Evolutionary conservation across 805 yeast species (phyloP).

Genomic region (Wickerhamiella occidentalis): DNA sequence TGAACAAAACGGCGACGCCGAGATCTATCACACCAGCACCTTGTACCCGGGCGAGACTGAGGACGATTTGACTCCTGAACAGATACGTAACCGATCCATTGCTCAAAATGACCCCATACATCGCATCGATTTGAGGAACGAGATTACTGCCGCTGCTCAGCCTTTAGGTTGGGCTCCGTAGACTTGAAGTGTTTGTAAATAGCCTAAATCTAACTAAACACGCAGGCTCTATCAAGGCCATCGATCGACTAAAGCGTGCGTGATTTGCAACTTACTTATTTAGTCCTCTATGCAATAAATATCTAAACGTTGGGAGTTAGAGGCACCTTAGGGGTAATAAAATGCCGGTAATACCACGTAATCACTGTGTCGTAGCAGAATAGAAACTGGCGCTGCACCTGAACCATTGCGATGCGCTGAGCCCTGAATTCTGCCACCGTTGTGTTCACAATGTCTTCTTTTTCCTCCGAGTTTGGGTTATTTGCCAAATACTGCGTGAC

Average conservation of each 20-base stretch:
- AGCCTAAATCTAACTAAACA: too few relatives aligned
- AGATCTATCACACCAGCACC: conserved; percentile 16
- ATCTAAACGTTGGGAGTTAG: conserved; percentile 1
- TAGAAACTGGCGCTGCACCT: conserved; percentile 60
- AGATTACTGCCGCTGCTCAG: conserved; percentile 26
- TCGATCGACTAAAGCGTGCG: too few relatives aligned
- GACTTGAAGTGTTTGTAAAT: too few relatives aligned
- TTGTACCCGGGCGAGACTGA: conserved; percentile 18
- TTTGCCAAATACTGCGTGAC: conserved; percentile 33
- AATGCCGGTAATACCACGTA: conserved; percentile 17
- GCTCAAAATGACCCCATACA: conserved; percentile 41
- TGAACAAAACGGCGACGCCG: conserved; percentile 46
- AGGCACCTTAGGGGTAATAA: not conserved
- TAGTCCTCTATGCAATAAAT: conserved; percentile 2
- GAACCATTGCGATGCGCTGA: conserved; percentile 77
- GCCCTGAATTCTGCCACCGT: conserved; percentile 55
- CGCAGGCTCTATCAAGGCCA: too few relatives aligned
- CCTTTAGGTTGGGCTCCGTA: conserved; percentile 6
- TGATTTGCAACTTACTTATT: not conserved
- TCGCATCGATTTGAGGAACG: conserved; percentile 38
- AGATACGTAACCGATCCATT: conserved; percentile 27
- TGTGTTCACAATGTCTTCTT: conserved; percentile 46
- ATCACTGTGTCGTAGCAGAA: conserved; percentile 55
- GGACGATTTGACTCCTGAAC: conserved; percentile 20
- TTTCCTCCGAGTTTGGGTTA: conserved; percentile 7